Evolutionary conservation across 345 rosid species (phyloP).

Genomic region (Draba incana): DNA sequence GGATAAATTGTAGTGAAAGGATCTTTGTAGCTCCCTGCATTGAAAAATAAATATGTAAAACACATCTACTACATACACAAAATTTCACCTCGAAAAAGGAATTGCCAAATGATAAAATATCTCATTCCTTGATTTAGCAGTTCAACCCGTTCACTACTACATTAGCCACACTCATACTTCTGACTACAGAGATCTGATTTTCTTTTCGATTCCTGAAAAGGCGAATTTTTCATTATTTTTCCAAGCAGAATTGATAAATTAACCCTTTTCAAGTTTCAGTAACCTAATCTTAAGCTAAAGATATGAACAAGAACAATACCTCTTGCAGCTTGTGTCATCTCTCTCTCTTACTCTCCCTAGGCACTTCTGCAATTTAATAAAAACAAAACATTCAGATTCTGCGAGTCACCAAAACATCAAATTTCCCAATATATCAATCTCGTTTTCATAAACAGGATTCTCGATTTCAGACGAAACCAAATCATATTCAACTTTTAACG

Average conservation of each 20-base stretch:
- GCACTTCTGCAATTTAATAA: slow-evolving; percentile 71
- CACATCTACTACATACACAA: neutral
- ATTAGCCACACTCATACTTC: slow-evolving; percentile 59
- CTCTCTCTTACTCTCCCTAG: slow-evolving; percentile 88
- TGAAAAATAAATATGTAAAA: slow-evolving; percentile 18
- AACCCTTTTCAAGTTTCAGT: neutral
- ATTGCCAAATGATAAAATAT: slow-evolving; percentile 33
- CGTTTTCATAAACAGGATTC: neutral
- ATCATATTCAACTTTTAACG: slow-evolving; percentile 12
- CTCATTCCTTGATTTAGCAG: slow-evolving; percentile 91
- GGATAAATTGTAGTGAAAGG: slow-evolving; percentile 79
- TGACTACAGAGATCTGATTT: slow-evolving; percentile 72
- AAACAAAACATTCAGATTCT: neutral
- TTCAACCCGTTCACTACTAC: slow-evolving; percentile 38
- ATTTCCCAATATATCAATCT: neutral
- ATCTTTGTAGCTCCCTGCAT: slow-evolving; percentile 80
- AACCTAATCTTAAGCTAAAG: neutral
- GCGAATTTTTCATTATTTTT: neutral
- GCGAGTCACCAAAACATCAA: neutral
- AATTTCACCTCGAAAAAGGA: neutral
- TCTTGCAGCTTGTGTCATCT: slow-evolving; percentile 88
- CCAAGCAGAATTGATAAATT: neutral
- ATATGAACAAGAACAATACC: slow-evolving; percentile 47
- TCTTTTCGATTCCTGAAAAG: slow-evolving; percentile 82
- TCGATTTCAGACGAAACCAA: slow-evolving; percentile 6